These are phyloP conservation scores for Grigorovia transvaalensis DNA, from an alignment of 805 yeast species.

Conservation along the genomic window DNA sequence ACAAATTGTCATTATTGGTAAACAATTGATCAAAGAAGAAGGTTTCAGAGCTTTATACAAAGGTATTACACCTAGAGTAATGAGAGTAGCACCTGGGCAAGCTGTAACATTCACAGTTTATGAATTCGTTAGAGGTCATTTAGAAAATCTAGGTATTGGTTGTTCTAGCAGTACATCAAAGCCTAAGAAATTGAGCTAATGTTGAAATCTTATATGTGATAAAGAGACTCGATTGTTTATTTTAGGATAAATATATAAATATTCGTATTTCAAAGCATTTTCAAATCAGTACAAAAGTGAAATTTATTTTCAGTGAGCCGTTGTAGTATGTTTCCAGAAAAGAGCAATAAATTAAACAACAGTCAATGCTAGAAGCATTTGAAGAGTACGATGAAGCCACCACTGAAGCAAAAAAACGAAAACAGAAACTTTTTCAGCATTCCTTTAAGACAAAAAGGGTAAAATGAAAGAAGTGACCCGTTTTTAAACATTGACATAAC, in stretches of 20 bases:
- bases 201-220: neutral
- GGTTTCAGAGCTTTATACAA: constrained; percentile 84
- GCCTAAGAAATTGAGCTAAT: constrained; percentile 4
- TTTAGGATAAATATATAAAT: neutral
- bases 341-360: too few relatives aligned
- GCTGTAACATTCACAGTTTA: constrained; percentile 97
- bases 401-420: too few relatives aligned
- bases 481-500: too few relatives aligned
- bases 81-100: constrained; percentile 99
- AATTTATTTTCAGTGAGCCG: too few relatives aligned
- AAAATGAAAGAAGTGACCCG: too few relatives aligned
- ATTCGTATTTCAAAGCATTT: neutral
- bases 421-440: neutral
- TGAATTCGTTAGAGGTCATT: constrained; percentile 67
- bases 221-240: too few relatives aligned
- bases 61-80: constrained; percentile 96
- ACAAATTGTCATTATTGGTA: constrained; percentile 72
- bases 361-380: too few relatives aligned
- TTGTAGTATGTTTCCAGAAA: too few relatives aligned
- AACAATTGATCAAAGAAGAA: constrained; percentile 74
- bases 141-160: constrained; percentile 34
- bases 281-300: too few relatives aligned
- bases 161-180: neutral
- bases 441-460: neutral
- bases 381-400: too few relatives aligned